Evolutionary conservation across 2,329 filamentous ascomycete species (phyloP), one percentile per base, ranked within the genome.

Genomic region (Aphanoascus verrucosus): DNA sequence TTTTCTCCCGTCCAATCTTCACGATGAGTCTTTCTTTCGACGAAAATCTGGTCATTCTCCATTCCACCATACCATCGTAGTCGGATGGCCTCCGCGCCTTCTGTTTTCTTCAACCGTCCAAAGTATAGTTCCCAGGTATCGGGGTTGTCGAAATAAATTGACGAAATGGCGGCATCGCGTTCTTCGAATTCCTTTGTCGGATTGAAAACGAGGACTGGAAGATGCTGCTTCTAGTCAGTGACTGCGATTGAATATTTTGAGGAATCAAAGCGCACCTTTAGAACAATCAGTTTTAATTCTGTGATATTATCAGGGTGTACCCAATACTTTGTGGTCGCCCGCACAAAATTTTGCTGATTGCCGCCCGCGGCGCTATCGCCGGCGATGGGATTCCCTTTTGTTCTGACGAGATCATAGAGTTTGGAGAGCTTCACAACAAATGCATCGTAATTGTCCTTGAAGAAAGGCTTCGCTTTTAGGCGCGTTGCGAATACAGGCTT

Each of bases 1-100:
- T 97, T 95, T 69, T 98, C 93, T 55, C 93, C 93, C 0, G 93
- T 98, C 93, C 93, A 98, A 69, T 98, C 93, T 70, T 98, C 93
- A 38, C 93, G 85, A 74, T 98, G 93, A 0, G 93, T 98, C 73
- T 98, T 98, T 58, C 93, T 82, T 75, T 98, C 93, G 20, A 98
- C 85, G 64, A 97, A 98, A 54, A 97, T 94, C 52, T 88, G 93
- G 65, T 97, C 90, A 51, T 77, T 88, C 63, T 93, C 83, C 91
- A 98, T 96, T 41, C 88, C 89, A 56, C 93, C 93, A 65, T 98
- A 98, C 93, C 93, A 98, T 60, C 93, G 82, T 56, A 98, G 77
- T 65, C 93, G 88, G 61, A 97, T 94, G 5, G 93, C 93, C 72
- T 98, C 93, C 1, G 93, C 93, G 47, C 93, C 93, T 69, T 98